Percentiles rank a stretch among this genome's conserved stretches.
Evolutionary conservation across 176 grass and related monocot genomes (phyloP).

Genomic region (Alopecurus myosuroides): DNA sequence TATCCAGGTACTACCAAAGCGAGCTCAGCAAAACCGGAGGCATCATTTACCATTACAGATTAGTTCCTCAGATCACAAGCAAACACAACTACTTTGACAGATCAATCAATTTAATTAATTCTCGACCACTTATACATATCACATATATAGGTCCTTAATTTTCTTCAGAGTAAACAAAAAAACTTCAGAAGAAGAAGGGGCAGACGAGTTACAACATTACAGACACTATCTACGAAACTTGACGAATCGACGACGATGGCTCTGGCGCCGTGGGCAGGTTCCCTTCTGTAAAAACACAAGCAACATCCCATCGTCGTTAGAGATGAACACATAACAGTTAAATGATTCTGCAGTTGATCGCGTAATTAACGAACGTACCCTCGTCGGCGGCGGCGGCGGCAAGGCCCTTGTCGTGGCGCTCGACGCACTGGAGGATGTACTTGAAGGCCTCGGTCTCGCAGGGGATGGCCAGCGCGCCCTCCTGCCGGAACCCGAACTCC

Average conservation of each 20-base stretch:
- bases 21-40: background rate
- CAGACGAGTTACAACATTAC: background rate
- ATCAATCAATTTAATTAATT: conserved; percentile 14
- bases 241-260: conserved; percentile 1
- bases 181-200: background rate
- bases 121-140: background rate
- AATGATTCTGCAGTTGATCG: background rate
- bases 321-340: background rate
- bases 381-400: background rate
- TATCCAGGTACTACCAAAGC: too few relatives aligned
- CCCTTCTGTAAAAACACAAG: background rate
- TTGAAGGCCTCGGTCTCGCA: conserved; percentile 81
- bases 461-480: conserved; percentile 68
- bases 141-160: background rate
- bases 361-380: background rate
- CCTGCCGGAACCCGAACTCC: conserved; percentile 63
- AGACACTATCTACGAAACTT: background rate
- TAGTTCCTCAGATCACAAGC: background rate
- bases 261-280: background rate
- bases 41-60: background rate
- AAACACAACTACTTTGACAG: background rate
- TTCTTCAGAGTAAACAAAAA: background rate
- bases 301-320: background rate
- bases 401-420: conserved; percentile 41
- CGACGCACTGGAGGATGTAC: conserved; percentile 90